Evolutionary conservation across 2,329 filamentous ascomycete genomes (phyloP).

Genomic region (Lasiodiplodia theobromae): DNA sequence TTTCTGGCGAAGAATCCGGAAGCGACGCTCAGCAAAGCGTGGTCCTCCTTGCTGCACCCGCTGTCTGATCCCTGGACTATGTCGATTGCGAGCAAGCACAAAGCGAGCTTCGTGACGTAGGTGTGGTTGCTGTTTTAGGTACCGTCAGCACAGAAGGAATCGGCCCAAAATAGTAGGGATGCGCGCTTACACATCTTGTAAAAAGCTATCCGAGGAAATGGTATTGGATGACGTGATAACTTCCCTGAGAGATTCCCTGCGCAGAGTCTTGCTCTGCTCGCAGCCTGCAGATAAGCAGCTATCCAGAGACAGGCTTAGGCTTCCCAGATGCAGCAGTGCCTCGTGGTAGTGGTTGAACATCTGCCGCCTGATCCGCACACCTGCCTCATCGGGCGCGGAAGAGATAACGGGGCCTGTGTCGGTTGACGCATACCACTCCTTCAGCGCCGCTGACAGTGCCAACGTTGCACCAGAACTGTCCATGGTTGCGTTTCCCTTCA

Average conservation of each 20-base stretch:
- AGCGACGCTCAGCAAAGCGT: neutral
- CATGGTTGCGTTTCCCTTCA: neutral
- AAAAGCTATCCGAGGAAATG: neutral
- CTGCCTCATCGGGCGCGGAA: neutral
- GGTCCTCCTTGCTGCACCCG: neutral
- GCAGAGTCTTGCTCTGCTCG: neutral
- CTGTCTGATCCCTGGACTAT: neutral
- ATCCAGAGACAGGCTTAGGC: neutral
- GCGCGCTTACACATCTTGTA: neutral
- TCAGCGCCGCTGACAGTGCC: neutral
- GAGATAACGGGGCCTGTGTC: neutral
- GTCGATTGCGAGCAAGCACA: neutral
- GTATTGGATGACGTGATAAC: neutral
- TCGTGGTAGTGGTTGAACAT: conserved; percentile 1
- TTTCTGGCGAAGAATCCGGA: neutral
- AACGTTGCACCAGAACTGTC: neutral
- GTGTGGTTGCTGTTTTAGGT: neutral
- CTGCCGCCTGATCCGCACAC: neutral
- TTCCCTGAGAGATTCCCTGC: neutral
- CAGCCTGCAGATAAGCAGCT: neutral
- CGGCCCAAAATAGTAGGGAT: neutral
- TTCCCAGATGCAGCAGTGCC: neutral
- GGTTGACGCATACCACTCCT: neutral
- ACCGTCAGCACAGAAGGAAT: neutral
- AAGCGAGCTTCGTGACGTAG: neutral